phyloP scores from a whole-genome alignment of 2,329 filamentous ascomycete species.

The Zalaria sp. region DNA sequence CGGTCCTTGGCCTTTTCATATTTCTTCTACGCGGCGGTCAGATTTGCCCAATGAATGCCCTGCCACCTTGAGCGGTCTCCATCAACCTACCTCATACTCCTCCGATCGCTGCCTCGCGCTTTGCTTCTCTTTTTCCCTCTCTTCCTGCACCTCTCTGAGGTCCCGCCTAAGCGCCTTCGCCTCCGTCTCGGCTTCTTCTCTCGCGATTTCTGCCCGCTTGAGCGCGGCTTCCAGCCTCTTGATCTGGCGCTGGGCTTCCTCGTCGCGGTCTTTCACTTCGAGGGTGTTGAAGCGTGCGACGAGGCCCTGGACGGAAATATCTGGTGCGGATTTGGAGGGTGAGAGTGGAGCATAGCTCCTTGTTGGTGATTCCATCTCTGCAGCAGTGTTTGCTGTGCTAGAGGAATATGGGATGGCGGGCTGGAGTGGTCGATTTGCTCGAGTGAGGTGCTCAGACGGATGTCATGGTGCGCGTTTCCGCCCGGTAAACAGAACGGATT shows the following conservation, averaged over 20 bases:
- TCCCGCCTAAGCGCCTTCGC: conserved; percentile 51
- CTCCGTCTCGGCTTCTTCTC: conserved; percentile 58
- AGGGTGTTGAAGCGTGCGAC: conserved; percentile 62
- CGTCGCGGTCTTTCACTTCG: conserved; percentile 35
- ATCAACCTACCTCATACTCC: conserved; percentile 9
- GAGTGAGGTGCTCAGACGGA: too few relatives aligned
- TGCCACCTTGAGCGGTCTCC: too few relatives aligned
- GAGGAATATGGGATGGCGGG: too few relatives aligned
- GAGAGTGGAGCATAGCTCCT: conserved; percentile 1
- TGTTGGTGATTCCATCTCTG: not conserved
- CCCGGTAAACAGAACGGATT: too few relatives aligned
- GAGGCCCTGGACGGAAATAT: conserved; percentile 18
- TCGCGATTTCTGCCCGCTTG: conserved; percentile 26
- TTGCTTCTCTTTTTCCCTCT: conserved; percentile 53
- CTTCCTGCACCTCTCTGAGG: conserved; percentile 37
- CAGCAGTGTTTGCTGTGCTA: too few relatives aligned
- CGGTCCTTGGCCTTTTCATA: conserved; percentile 9
- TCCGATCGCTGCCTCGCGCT: conserved; percentile 41
- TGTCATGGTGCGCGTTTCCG: too few relatives aligned
- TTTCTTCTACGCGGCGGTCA: conserved; percentile 7
- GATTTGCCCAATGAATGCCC: not conserved
- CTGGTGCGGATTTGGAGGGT: conserved; percentile 3
- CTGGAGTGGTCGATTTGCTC: too few relatives aligned
- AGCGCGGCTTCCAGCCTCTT: conserved; percentile 29
- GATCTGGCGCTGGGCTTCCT: conserved; percentile 22